Conservation (phyloP, 352 stramenopile species). For the Globisporangium acanthophoron region DNA sequence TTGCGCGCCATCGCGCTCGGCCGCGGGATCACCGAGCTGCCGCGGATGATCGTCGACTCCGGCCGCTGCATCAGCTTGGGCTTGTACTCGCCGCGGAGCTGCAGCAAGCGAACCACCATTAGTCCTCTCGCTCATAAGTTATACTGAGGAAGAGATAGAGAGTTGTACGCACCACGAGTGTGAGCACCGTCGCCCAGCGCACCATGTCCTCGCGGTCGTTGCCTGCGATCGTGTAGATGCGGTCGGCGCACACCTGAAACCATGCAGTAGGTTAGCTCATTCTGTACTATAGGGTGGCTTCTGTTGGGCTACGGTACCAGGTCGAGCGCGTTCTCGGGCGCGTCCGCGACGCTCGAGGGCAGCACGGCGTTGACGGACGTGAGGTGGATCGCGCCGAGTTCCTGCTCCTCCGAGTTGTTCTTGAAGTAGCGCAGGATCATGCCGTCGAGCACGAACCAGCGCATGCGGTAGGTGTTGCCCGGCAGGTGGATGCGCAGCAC, state of each 20-base stretch:
- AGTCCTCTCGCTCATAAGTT: background rate
- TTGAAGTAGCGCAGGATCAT: conserved; percentile 89
- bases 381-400: conserved; percentile 85
- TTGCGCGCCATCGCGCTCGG: conserved; percentile 63
- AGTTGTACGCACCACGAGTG: conserved; percentile 53
- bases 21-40: conserved; percentile 74
- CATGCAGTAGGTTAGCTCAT: background rate
- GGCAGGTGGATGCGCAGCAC: conserved; percentile 73
- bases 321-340: conserved; percentile 79
- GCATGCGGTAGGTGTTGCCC: conserved; percentile 70
- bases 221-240: conserved; percentile 84
- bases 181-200: conserved; percentile 83
- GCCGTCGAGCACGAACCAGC: conserved; percentile 86
- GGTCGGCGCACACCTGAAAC: conserved; percentile 69
- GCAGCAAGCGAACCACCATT: background rate
- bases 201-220: conserved; percentile 88
- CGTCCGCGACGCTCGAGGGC: conserved; percentile 84
- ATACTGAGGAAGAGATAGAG: background rate
- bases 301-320: conserved; percentile 24
- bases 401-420: conserved; percentile 80
- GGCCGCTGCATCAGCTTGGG: conserved; percentile 85
- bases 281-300: background rate
- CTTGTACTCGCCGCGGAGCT: conserved; percentile 84
- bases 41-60: conserved; percentile 84
- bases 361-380: conserved; percentile 84